Conservation (phyloP, 208 protist genomes). For the Trichomonas vaginalis region DNA sequence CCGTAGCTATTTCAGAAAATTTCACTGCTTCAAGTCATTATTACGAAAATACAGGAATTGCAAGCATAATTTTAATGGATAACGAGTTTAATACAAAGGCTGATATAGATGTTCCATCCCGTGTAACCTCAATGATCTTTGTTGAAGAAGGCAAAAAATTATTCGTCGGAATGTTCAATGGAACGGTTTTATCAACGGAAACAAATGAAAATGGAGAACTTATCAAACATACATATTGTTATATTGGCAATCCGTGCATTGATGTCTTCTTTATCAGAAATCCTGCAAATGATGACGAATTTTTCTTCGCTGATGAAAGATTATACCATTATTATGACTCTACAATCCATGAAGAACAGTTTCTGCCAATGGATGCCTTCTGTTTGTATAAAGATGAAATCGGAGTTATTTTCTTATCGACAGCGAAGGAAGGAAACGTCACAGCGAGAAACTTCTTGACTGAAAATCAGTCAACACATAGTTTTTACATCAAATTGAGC, state of each 20-base stretch:
- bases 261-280: background rate
- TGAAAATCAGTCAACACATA: background rate
- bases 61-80: background rate
- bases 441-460: background rate
- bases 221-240: background rate
- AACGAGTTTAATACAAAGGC: background rate
- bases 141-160: background rate
- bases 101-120: background rate
- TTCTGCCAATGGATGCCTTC: background rate
- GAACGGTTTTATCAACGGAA: background rate
- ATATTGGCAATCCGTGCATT: background rate
- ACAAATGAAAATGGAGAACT: background rate
- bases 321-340: background rate
- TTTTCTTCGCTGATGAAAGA: background rate
- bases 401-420: background rate
- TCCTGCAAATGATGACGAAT: background rate
- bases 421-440: background rate
- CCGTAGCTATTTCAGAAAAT: background rate
- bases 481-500: background rate
- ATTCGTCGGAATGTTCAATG: background rate
- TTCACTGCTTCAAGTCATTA: background rate
- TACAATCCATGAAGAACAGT: background rate
- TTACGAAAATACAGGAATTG: background rate
- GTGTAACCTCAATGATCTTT: background rate
- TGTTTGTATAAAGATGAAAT: background rate